Evolutionary conservation across 2,329 filamentous ascomycete species (phyloP).

Genomic region (Venturia pyrina): DNA sequence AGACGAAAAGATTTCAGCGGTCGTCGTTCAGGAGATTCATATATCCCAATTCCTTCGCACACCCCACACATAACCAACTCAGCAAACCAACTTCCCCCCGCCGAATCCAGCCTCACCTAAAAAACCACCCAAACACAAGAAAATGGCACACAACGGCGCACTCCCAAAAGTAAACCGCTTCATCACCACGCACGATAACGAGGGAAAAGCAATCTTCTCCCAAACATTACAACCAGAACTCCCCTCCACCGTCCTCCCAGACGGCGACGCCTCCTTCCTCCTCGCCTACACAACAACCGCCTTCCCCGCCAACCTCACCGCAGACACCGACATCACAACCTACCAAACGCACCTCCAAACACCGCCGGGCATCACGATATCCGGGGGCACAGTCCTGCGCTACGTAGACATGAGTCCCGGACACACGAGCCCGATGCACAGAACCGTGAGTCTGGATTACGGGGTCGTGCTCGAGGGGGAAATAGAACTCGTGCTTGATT

Average conservation of each 20-base stretch:
- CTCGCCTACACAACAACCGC: conserved; percentile 35
- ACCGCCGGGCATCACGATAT: conserved; percentile 40
- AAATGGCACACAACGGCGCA: conserved; percentile 12
- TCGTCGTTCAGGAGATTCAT: too few relatives aligned
- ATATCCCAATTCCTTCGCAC: too few relatives aligned
- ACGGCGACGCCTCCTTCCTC: conserved; percentile 15
- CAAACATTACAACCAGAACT: conserved; percentile 25
- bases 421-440: conserved; percentile 27
- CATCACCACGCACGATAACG: conserved; percentile 26
- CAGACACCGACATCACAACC: conserved; percentile 35
- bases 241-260: conserved; percentile 19
- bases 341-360: conserved; percentile 35
- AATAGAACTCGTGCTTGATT: conserved; percentile 28
- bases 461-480: conserved; percentile 30
- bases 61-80: not conserved
- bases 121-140: not conserved
- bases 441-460: conserved; percentile 30
- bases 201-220: conserved; percentile 28
- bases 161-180: conserved; percentile 21
- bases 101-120: too few relatives aligned
- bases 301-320: conserved; percentile 37
- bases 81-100: not conserved
- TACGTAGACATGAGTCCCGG: conserved; percentile 29
- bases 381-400: conserved; percentile 37
- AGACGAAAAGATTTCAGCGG: too few relatives aligned